Evolutionary conservation across 768 basidiomycete species (phyloP).

Genomic region (Lentinula boryana): DNA sequence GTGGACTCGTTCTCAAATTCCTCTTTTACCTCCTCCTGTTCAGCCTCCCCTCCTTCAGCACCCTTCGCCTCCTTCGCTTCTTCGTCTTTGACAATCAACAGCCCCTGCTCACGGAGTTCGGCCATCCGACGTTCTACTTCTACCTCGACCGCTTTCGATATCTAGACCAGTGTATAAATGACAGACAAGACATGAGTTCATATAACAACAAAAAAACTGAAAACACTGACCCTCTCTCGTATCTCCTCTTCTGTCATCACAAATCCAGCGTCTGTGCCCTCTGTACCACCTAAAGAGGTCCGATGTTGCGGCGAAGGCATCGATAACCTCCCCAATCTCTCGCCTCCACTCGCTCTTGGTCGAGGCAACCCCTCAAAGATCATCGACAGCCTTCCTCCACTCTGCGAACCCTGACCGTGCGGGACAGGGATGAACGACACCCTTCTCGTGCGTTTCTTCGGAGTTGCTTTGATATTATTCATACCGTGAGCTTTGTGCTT

Average conservation of each 20-base stretch:
- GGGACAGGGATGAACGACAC: neutral
- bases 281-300: neutral
- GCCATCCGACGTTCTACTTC: neutral
- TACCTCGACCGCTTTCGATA: neutral
- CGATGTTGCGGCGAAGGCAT: neutral
- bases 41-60: neutral
- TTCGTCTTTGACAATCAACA: neutral
- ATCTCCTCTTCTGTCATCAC: slow-evolving; percentile 1
- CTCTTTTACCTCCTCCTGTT: neutral
- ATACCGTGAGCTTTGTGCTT: neutral
- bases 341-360: neutral
- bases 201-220: neutral
- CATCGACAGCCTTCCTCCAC: neutral
- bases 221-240: neutral
- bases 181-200: neutral
- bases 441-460: neutral
- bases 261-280: neutral
- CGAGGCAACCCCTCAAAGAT: neutral
- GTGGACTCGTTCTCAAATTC: neutral
- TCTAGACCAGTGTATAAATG: neutral
- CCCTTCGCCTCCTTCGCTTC: neutral
- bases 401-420: neutral
- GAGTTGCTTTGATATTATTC: neutral
- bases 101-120: neutral
- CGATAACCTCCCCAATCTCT: neutral